These are phyloP conservation scores for Corylus heterophylla DNA, from an alignment of 306 rosid species.

Conservation along the genomic window DNA sequence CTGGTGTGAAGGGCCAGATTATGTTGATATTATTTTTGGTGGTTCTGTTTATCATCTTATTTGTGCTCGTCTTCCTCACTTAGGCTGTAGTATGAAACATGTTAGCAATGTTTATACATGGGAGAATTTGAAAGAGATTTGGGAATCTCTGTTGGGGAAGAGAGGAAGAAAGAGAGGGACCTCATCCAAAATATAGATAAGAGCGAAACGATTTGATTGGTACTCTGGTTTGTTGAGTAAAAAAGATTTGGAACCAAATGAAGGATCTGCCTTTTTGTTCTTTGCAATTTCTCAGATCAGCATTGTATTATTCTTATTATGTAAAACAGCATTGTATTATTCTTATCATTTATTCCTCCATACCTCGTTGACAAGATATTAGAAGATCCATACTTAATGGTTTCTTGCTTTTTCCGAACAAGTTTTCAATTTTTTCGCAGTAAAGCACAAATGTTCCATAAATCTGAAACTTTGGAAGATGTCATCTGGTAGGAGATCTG, in stretches of 20 bases:
- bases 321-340: slow-evolving; percentile 8
- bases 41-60: slow-evolving; percentile 79
- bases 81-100: slow-evolving; percentile 37
- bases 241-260: slow-evolving; percentile 18
- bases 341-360: neutral
- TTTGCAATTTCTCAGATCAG: neutral
- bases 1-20: slow-evolving; percentile 85
- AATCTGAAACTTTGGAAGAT: neutral
- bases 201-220: slow-evolving; percentile 3
- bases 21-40: slow-evolving; percentile 85
- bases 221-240: slow-evolving; percentile 13
- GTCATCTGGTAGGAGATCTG: too few relatives aligned
- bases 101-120: slow-evolving; percentile 32
- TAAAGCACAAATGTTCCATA: neutral
- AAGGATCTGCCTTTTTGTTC: neutral
- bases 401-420: neutral
- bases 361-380: neutral
- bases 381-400: neutral
- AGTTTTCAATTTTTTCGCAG: too few relatives aligned
- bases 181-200: neutral
- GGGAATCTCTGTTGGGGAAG: neutral
- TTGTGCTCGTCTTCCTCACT: slow-evolving; percentile 85
- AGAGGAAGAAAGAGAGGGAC: neutral
- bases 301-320: neutral
- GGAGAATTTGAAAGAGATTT: slow-evolving; percentile 2